Conservation (phyloP, 768 basidiomycete species). For the Crassisporium funariophilum region DNA sequence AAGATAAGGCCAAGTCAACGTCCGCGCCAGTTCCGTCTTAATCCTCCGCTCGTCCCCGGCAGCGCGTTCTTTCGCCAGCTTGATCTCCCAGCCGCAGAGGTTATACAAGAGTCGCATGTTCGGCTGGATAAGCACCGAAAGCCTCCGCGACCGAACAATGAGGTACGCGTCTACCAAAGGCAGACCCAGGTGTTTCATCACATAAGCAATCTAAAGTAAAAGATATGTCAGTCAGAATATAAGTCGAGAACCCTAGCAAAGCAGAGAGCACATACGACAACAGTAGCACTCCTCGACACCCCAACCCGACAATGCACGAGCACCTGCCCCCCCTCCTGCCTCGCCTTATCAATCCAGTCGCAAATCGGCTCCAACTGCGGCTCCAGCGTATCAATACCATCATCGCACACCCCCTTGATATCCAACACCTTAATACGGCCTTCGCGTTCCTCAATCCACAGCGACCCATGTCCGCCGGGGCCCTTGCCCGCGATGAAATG, state of each 20-base stretch:
- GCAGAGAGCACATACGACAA: slow-evolving; percentile 59
- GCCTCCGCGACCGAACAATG: slow-evolving; percentile 84
- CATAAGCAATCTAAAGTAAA: slow-evolving; percentile 83
- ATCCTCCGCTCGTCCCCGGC: slow-evolving; percentile 51
- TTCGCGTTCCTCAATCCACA: slow-evolving; percentile 87
- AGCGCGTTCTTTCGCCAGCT: slow-evolving; percentile 78
- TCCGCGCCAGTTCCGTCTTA: slow-evolving; percentile 61
- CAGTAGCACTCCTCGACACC: slow-evolving; percentile 92
- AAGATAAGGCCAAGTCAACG: slow-evolving; percentile 83
- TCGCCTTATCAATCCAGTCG: slow-evolving; percentile 90
- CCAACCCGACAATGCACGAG: slow-evolving; percentile 99
- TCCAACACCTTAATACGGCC: slow-evolving; percentile 90
- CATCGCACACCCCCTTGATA: slow-evolving; percentile 91
- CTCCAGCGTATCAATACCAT: slow-evolving; percentile 93
- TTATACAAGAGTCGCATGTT: slow-evolving; percentile 97
- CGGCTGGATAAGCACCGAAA: slow-evolving; percentile 92
- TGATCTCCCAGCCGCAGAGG: slow-evolving; percentile 92
- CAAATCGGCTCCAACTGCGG: slow-evolving; percentile 88
- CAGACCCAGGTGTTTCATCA: slow-evolving; percentile 88
- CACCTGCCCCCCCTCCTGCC: slow-evolving; percentile 82
- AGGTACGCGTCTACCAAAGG: slow-evolving; percentile 93
- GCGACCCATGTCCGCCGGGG: slow-evolving; percentile 61
- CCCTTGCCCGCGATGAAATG: slow-evolving; percentile 49
- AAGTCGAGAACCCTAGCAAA: slow-evolving; percentile 1
- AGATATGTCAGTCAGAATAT: not conserved